Evolutionary conservation across 1,284 basidiomycete species (phyloP), one percentile per base, ranked within the genome.

Genomic region (Puccinia novopanici): DNA sequence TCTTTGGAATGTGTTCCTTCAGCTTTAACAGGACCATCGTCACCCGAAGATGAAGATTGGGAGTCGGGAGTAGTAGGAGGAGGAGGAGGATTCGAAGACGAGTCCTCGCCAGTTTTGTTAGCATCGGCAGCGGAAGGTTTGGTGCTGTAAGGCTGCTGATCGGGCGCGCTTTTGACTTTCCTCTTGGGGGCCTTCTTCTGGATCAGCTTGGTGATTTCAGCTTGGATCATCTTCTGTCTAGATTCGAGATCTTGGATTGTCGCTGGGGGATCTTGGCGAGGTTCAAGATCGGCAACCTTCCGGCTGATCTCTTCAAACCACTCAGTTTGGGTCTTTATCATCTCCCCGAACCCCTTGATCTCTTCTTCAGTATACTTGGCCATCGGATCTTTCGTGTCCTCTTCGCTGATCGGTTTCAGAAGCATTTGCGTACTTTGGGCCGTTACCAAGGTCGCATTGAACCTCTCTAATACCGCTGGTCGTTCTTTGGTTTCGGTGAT

Each of bases 401-500:
- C 87, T 82, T 86, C 83, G 83, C 88, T 95, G 82, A 89, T 85
- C 9, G 88, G 87, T 19, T 95, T 95, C 81, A 94, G 92, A 63
- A 63, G 30, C 0, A 88, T 87, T 54, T 97, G 88, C 90, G 98
- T 98, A 27, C 91, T 85, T 17, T 91, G 89, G 3, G 92, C 87
- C 9, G 87, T 85, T 40, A 85, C 84, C 83, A 90, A 87, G 10
- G 88, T 88, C 88, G 92, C 87, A 90, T 93, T 85, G 90, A 91
- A 83, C 88, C 91, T 85, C 87, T 89, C 82, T 61, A 89, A 84
- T 0, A 88, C 86, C 88, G 91, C 89, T 88, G 92, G 83, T 6
- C 89, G 87, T 24, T 90, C 90, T 83, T 92, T 90, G 77, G 92
- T 91, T 87, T 99, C 95, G 85, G 90, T 89, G 87, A 95, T 93